Base-by-base conservation (phyloP, 441 rosid genomes). In the Capsella rubella region DNA sequence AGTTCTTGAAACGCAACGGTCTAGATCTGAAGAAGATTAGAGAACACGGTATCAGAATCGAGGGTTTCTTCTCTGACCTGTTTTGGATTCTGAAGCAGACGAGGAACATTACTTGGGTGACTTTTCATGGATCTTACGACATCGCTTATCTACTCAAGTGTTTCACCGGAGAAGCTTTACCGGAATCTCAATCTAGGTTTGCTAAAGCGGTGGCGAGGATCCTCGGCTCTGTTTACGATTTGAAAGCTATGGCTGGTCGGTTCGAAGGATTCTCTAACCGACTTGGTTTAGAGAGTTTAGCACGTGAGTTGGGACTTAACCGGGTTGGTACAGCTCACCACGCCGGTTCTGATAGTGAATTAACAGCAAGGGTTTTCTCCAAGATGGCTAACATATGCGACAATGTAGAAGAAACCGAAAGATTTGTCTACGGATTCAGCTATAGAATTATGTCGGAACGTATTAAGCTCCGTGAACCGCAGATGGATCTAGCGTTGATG, bases 71-170 rank as follows among this genome's bases (percentile, higher is more conserved):
- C 65, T 3, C 14, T 2, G 40, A 64, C 0, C 16, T 64, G 0
- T 3, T 11, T 43, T 2, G 46, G 29, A 43, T 54, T 16, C 6
- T 73, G 57, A 45, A 45, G 1, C 25, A 0, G 11, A 34, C 1
- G 0, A 14, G 0, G 37, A 55, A 32, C 5, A 8, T 64, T 0
- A 54, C 32, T 8, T 73, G 77, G 77, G 65, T 73, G 13, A 64
- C 71, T 0, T 73, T 73, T 27, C 71, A 73, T 6, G 77, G 77
- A 9, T 32, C 5, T 3, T 64, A 14, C 4, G 77, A 73, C 8
- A 42, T 73, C 3, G 77, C 64, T 1, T 72, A 64, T 14, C 1
- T 72, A 9, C 34, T 72, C 6, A 72, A 64, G 6, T 11, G 6
- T 37, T 3, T 63, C 15, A 72, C 60, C 14, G 18, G 37, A 29